phyloP scores from a whole-genome alignment of 768 basidiomycete genomes.

The Tylopilus rubrobrunneus region DNA sequence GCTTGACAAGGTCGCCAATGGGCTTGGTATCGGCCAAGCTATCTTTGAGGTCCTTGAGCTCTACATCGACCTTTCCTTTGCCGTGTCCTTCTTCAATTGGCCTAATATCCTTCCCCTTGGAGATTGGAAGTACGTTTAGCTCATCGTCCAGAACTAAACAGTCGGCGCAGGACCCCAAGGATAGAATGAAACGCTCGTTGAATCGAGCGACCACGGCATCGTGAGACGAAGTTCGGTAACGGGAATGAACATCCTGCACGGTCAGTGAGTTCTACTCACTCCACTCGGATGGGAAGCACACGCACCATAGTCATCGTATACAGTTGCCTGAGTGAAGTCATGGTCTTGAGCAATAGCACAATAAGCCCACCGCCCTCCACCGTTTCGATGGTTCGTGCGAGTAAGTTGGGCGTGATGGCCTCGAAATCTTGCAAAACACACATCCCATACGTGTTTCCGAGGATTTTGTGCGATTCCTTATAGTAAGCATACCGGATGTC shows the following conservation, averaged over 20 bases:
- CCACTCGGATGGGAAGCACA: neutral
- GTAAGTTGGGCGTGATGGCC: slow-evolving; percentile 94
- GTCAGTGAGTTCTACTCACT: neutral
- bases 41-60: slow-evolving; percentile 76
- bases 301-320: slow-evolving; percentile 84
- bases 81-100: slow-evolving; percentile 51
- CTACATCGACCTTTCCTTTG: slow-evolving; percentile 51
- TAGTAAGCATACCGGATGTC: slow-evolving; percentile 99
- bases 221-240: slow-evolving; percentile 90
- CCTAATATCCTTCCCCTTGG: slow-evolving; percentile 88
- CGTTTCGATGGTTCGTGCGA: slow-evolving; percentile 96
- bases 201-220: slow-evolving; percentile 90
- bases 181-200: slow-evolving; percentile 98
- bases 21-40: slow-evolving; percentile 79
- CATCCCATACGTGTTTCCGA: slow-evolving; percentile 98
- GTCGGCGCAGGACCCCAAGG: slow-evolving; percentile 87
- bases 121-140: slow-evolving; percentile 94
- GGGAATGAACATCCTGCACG: slow-evolving; percentile 87
- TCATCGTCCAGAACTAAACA: slow-evolving; percentile 97
- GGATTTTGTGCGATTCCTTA: slow-evolving; percentile 94
- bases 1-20: slow-evolving; percentile 82
- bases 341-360: slow-evolving; percentile 87
- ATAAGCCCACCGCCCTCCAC: slow-evolving; percentile 94
- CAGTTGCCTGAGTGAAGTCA: slow-evolving; percentile 87
- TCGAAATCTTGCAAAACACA: slow-evolving; percentile 96